These are phyloP conservation scores for Salix dunnii DNA, from an alignment of 345 rosid species.

Conservation along the genomic window DNA sequence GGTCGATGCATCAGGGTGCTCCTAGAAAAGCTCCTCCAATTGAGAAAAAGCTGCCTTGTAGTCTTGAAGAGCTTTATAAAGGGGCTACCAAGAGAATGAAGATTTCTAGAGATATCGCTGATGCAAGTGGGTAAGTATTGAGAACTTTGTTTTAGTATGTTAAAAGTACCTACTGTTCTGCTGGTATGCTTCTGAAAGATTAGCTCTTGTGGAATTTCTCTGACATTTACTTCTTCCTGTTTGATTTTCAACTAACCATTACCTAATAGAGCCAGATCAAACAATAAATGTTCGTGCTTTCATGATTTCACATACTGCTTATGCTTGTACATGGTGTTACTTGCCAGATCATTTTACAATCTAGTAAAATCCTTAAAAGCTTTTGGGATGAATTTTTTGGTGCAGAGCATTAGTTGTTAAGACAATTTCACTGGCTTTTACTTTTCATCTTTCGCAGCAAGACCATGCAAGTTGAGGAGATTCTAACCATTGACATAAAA, in stretches of 20 bases:
- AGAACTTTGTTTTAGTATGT: too few relatives aligned
- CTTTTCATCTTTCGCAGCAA: constrained; percentile 7
- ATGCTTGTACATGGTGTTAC: too few relatives aligned
- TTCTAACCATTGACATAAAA: constrained; percentile 20
- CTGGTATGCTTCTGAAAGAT: too few relatives aligned
- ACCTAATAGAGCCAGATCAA: neutral
- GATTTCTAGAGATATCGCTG: constrained; percentile 23
- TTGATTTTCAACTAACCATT: neutral
- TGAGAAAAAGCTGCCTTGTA: constrained; percentile 22
- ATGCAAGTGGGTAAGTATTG: constrained; percentile 18
- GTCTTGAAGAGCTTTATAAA: constrained; percentile 27
- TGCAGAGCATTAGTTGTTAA: neutral
- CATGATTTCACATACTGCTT: neutral
- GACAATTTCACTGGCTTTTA: neutral
- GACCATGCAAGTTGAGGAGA: constrained; percentile 20
- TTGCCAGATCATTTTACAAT: neutral
- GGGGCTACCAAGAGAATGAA: constrained; percentile 27
- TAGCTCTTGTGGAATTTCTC: neutral
- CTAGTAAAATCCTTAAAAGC: neutral
- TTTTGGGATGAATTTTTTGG: neutral
- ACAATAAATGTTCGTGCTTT: neutral
- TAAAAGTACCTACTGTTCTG: too few relatives aligned
- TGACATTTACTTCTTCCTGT: neutral
- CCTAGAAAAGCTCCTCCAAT: constrained; percentile 22
- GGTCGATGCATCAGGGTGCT: constrained; percentile 15